Evolutionary conservation across 768 basidiomycete genomes (phyloP).

Genomic region (Psilocybe sp.): DNA sequence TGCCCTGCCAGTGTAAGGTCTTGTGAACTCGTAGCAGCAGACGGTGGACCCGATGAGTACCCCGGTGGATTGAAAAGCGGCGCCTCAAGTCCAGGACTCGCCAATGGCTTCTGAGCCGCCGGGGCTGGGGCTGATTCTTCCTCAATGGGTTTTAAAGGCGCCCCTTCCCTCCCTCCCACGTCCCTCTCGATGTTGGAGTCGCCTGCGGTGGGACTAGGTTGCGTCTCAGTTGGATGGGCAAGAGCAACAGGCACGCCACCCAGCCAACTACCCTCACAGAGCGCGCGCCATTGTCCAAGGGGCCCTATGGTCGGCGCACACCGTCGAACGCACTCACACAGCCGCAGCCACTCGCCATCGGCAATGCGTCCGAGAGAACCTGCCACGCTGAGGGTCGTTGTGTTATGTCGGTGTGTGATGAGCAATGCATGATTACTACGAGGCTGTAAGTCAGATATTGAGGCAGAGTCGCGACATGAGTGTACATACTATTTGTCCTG

Average conservation of each 20-base stretch:
- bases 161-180: conserved; percentile 4
- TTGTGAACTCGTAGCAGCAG: conserved; percentile 14
- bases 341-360: conserved; percentile 73
- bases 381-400: conserved; percentile 59
- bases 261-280: conserved; percentile 77
- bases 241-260: conserved; percentile 24
- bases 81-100: conserved; percentile 6
- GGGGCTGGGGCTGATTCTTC: conserved; percentile 13
- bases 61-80: conserved; percentile 8
- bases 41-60: conserved; percentile 12
- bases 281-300: conserved; percentile 69
- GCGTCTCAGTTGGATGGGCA: conserved; percentile 45
- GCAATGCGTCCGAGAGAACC: conserved; percentile 68
- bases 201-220: conserved; percentile 11
- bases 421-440: conserved; percentile 65
- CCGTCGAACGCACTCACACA: conserved; percentile 68
- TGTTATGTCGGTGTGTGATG: conserved; percentile 59
- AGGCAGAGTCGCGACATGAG: neutral
- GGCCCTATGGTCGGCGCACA: conserved; percentile 64
- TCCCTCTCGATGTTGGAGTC: neutral
- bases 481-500: conserved; percentile 75
- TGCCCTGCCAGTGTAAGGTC: conserved; percentile 6
- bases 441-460: neutral
- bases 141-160: conserved; percentile 11
- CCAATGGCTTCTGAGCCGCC: conserved; percentile 7